Conservation (phyloP, 2,329 filamentous ascomycete species). For the Xylariaceae sp. region DNA sequence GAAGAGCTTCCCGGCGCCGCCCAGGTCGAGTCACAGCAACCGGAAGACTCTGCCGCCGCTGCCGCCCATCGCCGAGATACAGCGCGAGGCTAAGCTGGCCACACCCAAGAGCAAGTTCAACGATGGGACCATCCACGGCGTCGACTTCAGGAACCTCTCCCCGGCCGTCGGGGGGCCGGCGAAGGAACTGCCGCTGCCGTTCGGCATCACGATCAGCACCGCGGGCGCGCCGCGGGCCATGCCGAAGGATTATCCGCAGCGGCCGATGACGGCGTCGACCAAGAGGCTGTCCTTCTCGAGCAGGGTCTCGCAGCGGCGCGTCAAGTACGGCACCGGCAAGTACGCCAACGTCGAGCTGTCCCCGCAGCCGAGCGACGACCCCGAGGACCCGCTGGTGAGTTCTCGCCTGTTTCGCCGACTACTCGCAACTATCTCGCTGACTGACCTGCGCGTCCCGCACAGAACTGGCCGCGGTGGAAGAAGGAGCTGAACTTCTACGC, state of each 20-base stretch:
- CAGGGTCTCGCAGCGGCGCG: conserved; percentile 25
- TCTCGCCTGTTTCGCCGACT: no score
- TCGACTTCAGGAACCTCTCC: conserved; percentile 7
- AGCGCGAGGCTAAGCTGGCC: no score
- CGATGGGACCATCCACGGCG: no score
- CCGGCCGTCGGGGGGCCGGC: conserved; percentile 5
- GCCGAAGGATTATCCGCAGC: conserved; percentile 15
- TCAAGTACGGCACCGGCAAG: conserved; percentile 42
- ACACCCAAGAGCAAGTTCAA: no score
- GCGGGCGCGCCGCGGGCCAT: conserved; percentile 11
- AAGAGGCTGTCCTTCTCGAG: conserved; percentile 29
- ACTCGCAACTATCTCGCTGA: not conserved
- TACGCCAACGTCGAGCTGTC: conserved; percentile 37
- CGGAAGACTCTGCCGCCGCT: conserved; percentile 20
- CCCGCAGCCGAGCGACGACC: conserved; percentile 48
- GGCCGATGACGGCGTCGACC: conserved; percentile 27
- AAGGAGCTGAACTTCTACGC: conserved; percentile 43
- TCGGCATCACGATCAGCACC: conserved; percentile 6
- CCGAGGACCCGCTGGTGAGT: conserved; percentile 45
- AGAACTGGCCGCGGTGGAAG: conserved; percentile 51
- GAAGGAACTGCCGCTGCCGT: conserved; percentile 10
- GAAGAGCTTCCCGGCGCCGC: conserved; percentile 14
- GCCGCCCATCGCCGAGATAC: conserved; percentile 15
- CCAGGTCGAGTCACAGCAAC: conserved; percentile 10
- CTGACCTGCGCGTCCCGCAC: not conserved